Conservation (phyloP, 257 asterid genomes). For the Solanum chiquidenum region DNA sequence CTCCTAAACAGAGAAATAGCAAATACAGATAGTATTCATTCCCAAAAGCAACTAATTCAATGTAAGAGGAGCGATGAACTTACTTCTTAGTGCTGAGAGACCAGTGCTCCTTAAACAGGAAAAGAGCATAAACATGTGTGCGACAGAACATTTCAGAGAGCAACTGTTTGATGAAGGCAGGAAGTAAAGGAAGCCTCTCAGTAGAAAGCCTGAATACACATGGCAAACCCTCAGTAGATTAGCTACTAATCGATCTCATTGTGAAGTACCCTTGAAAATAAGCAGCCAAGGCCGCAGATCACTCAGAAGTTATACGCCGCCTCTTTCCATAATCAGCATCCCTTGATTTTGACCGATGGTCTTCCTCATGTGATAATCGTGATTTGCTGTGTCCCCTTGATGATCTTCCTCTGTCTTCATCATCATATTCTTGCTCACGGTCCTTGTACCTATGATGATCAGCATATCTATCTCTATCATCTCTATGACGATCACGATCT, state of each 20-base stretch:
- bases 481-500: conserved; percentile 39
- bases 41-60: neutral
- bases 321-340: conserved; percentile 72
- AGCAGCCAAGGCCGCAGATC: conserved; percentile 8
- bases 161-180: conserved; percentile 4
- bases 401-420: conserved; percentile 73
- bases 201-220: conserved; percentile 16
- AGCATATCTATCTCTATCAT: conserved; percentile 53
- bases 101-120: conserved; percentile 18
- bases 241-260: conserved; percentile 10
- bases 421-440: conserved; percentile 52
- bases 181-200: conserved; percentile 17
- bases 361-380: conserved; percentile 47
- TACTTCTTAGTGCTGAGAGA: conserved; percentile 19
- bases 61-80: conserved; percentile 27
- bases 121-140: conserved; percentile 8
- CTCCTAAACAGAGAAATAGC: neutral
- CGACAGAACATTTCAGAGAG: conserved; percentile 8
- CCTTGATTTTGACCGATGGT: conserved; percentile 63
- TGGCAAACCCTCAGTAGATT: conserved; percentile 17
- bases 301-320: conserved; percentile 55
- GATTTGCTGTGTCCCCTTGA: conserved; percentile 60
- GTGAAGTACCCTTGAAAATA: conserved; percentile 1
- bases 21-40: neutral
- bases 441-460: conserved; percentile 57